Percentiles rank a stretch among this genome's conserved stretches.
phyloP scores from a whole-genome alignment of 306 rosid genomes.

The Glycine soja region DNA sequence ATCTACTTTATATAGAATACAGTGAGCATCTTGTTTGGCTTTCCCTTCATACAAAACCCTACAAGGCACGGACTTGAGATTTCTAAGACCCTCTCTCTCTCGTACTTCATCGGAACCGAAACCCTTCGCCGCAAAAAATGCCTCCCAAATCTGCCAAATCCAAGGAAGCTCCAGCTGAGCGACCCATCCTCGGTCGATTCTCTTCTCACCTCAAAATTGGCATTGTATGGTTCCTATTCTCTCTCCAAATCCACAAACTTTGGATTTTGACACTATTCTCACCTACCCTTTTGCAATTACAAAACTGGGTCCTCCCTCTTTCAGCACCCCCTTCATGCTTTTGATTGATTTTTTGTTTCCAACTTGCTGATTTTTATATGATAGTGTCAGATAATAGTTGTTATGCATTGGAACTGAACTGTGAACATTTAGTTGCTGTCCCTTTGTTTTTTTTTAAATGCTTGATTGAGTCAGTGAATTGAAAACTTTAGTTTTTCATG shows the following conservation, averaged over 20 bases:
- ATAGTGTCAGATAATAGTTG: constrained; percentile 1
- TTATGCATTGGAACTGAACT: constrained; percentile 24
- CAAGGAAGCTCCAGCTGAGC: constrained; percentile 87
- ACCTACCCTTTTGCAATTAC: constrained; percentile 13
- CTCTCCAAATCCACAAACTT: constrained; percentile 28
- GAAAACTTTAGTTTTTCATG: too few species aligned
- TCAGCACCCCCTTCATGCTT: not conserved
- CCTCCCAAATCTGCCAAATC: constrained; percentile 91
- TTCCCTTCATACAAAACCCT: constrained; percentile 48
- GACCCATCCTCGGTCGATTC: constrained; percentile 86
- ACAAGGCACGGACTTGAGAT: constrained; percentile 35
- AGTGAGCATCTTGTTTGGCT: not conserved
- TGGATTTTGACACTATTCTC: constrained; percentile 35
- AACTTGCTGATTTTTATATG: constrained; percentile 15
- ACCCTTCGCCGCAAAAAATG: constrained; percentile 58
- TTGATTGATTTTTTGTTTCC: not conserved
- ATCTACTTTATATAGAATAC: too few species aligned
- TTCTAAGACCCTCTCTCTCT: not conserved
- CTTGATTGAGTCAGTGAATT: constrained; percentile 9
- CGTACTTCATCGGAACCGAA: constrained; percentile 16
- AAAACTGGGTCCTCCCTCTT: not conserved
- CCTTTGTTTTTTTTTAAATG: constrained; percentile 3
- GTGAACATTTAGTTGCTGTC: not conserved
- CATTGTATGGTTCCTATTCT: constrained; percentile 57
- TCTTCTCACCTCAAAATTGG: constrained; percentile 97